Evolutionary conservation across 768 basidiomycete genomes (phyloP).

Genomic region (Lepiota brunneoincarnata): DNA sequence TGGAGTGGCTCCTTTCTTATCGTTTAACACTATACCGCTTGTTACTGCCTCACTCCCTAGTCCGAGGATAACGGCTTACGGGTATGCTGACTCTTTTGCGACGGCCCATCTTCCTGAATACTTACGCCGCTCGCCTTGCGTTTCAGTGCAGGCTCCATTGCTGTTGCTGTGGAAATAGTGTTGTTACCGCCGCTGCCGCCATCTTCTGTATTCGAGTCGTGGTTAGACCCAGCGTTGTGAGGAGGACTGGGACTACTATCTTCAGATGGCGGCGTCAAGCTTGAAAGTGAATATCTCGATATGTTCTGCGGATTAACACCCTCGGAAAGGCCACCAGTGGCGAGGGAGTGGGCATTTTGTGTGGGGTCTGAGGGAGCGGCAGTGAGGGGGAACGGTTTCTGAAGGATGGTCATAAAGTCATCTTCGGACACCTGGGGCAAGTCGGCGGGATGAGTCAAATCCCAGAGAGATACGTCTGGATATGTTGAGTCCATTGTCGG

Average conservation of each 20-base stretch:
- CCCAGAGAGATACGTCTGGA: slow-evolving; percentile 57
- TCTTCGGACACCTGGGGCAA: slow-evolving; percentile 70
- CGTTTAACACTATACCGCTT: slow-evolving; percentile 18
- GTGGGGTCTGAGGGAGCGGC: slow-evolving; percentile 14
- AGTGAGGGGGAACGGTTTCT: slow-evolving; percentile 63
- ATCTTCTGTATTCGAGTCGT: slow-evolving; percentile 33
- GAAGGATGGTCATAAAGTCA: slow-evolving; percentile 74
- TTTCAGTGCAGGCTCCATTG: slow-evolving; percentile 50
- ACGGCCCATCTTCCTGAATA: slow-evolving; percentile 57
- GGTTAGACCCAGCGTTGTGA: slow-evolving; percentile 30
- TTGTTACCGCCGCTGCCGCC: slow-evolving; percentile 18
- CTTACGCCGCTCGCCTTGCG: slow-evolving; percentile 74
- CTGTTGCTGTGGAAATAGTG: not conserved
- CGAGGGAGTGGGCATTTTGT: slow-evolving; percentile 10
- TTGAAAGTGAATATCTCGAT: slow-evolving; percentile 45
- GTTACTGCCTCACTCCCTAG: not conserved
- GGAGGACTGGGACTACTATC: slow-evolving; percentile 81
- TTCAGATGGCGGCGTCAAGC: slow-evolving; percentile 62
- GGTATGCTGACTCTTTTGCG: slow-evolving; percentile 63
- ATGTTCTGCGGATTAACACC: slow-evolving; percentile 62
- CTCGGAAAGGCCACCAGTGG: slow-evolving; percentile 29
- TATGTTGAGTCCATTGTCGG: slow-evolving; percentile 47
- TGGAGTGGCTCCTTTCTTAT: slow-evolving; percentile 22
- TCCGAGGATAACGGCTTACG: slow-evolving; percentile 32
- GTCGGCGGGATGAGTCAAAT: slow-evolving; percentile 53